Conservation (phyloP, 192 early-diverging fungal species). For the Funneliformis geosporum region DNA sequence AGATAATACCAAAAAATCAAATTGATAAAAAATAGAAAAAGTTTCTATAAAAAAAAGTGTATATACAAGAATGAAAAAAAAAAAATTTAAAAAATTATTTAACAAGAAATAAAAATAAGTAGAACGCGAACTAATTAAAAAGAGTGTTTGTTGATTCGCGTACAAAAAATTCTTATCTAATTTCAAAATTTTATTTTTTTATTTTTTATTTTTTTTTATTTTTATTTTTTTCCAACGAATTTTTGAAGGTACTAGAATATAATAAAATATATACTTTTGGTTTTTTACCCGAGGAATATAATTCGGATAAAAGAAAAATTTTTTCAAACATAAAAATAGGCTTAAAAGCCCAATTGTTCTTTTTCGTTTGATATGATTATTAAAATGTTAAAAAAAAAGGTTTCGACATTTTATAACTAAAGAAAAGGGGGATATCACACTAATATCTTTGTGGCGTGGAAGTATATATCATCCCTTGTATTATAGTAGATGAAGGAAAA, state of each 20-base stretch:
- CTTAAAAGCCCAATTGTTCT: not conserved
- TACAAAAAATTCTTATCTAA: too few species aligned
- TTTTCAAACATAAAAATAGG: not conserved
- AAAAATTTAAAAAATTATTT: too few species aligned
- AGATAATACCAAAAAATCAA: too few species aligned
- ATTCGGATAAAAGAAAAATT: too few species aligned
- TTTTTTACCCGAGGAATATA: not conserved
- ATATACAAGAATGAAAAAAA: too few species aligned
- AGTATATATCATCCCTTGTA: not conserved
- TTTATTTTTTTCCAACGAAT: not conserved
- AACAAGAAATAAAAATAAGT: too few species aligned
- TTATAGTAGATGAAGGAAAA: not conserved
- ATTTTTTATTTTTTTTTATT: not conserved
- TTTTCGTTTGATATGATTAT: not conserved
- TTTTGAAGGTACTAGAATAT: not conserved
- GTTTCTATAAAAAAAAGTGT: too few species aligned
- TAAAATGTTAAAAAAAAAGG: not conserved
- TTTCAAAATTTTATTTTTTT: too few species aligned
- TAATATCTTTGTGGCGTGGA: not conserved
- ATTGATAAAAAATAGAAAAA: too few species aligned
- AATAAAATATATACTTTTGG: not conserved
- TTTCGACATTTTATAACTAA: not conserved
- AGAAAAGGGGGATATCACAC: too few species aligned
- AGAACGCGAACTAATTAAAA: too few species aligned
- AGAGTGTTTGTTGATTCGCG: too few species aligned